These are phyloP conservation scores for Leishmania lainsoni DNA, from an alignment of 208 protist species.

Conservation along the genomic window DNA sequence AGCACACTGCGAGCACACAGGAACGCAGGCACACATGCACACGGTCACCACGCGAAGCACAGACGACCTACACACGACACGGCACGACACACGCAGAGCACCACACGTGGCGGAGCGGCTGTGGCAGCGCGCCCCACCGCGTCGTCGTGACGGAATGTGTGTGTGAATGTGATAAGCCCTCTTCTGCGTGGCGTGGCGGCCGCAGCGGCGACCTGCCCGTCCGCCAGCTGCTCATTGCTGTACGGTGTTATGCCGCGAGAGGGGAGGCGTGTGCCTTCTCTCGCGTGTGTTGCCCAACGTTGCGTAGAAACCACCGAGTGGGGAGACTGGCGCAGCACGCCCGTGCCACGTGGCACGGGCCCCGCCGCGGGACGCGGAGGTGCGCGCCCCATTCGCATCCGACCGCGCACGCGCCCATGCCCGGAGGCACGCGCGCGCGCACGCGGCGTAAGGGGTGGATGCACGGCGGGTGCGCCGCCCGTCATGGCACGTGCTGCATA, in stretches of 20 bases:
- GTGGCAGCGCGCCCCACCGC: constrained; percentile 32
- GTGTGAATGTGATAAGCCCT: constrained; percentile 20
- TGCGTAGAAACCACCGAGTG: constrained; percentile 28
- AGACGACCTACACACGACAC: constrained; percentile 9
- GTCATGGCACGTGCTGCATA: constrained; percentile 11
- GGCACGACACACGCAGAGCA: constrained; percentile 9
- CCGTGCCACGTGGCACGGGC: constrained; percentile 12
- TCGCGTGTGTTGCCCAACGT: constrained; percentile 29
- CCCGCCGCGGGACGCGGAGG: constrained; percentile 16
- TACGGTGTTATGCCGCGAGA: constrained; percentile 21
- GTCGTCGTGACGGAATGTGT: constrained; percentile 22
- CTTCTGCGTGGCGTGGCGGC: constrained; percentile 36
- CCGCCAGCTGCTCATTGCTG: constrained; percentile 33
- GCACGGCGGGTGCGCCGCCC: constrained; percentile 31
- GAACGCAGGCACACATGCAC: constrained; percentile 2
- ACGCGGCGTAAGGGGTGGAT: constrained; percentile 18
- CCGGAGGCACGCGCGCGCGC: not conserved
- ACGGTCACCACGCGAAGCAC: constrained; percentile 5
- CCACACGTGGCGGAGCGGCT: constrained; percentile 25
- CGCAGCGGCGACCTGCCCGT: constrained; percentile 25
- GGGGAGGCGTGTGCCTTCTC: not conserved
- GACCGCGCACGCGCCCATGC: not conserved
- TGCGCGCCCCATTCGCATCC: constrained; percentile 16
- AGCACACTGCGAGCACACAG: constrained; percentile 9
- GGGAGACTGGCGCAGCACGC: constrained; percentile 29